Base-by-base conservation (phyloP, 208 protist species). In the Sergeia podlipaevii region DNA sequence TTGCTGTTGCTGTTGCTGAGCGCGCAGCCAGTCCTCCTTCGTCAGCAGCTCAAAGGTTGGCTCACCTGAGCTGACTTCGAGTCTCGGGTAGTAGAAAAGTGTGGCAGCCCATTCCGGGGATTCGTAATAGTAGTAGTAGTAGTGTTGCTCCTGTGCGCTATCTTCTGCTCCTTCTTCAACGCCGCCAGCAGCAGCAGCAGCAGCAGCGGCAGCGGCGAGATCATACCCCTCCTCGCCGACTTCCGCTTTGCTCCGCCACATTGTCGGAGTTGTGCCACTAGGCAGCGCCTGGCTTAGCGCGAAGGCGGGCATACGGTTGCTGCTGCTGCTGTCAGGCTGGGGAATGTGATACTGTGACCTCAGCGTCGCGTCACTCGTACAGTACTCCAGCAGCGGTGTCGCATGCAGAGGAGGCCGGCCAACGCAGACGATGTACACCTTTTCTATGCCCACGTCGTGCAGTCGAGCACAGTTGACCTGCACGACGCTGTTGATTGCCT, bases 321-420 rank as follows among this genome's bases (percentile, higher is more conserved):
- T 21, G 5, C 45, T 51, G 5, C 26, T 27, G 11, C 13, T 27
- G 5, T 20, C 43, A n/a, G 11, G 21, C 29, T 60, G 29, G 30
- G 78, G 62, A 34, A 91, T 42, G 52, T 91, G 80, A 54, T 89
- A 85, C 70, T 89, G 83, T 38, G 75, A 58, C 3, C 77, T 74
- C 51, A 89, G 68, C 20, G 78, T 79, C 17, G 76, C 69, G 57
- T 94, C 87, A 2, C 53, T 57, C 0, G 70, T 60, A n/a, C 24
- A 39, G 71, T 90, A 95, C 65, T 84, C 80, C 11, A 95, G 74
- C 36, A 95, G 71, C 38, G 87, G 87, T 10, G 78, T 85, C 8
- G 66, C 60, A 57, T 95, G 87, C 34, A 95, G 64, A 20, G 87
- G 83, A 4, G 87, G 87, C 15, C 80, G 80, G 23, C 87, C 87